Percentiles rank a stretch among this genome's conserved stretches.
Evolutionary conservation across 345 rosid genomes (phyloP).

Genomic region (Atalantia buxifolia): DNA sequence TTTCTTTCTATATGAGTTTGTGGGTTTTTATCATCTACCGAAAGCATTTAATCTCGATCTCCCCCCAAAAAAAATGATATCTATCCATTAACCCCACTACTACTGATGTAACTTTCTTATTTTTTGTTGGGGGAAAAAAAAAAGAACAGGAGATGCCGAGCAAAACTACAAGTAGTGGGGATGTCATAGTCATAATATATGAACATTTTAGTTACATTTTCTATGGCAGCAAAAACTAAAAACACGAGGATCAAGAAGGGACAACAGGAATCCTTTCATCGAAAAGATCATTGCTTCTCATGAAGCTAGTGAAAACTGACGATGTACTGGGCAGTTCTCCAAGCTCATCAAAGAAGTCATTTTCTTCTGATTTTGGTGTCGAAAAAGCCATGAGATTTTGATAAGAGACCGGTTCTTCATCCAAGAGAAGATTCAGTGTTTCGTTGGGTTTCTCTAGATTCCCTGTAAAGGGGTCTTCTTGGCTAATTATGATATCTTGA

Average conservation of each 20-base stretch:
- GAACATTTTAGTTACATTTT: conserved; percentile 22
- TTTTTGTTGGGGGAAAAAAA: conserved; percentile 3
- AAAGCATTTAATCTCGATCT: conserved; percentile 20
- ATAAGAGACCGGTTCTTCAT: conserved; percentile 46
- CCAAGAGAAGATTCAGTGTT: conserved; percentile 30
- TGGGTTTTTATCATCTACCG: conserved; percentile 4
- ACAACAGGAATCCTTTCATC: conserved; percentile 61
- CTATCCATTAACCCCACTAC: not conserved
- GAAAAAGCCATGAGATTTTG: conserved; percentile 22
- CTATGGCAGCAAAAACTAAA: conserved; percentile 12
- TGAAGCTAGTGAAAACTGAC: conserved; percentile 44
- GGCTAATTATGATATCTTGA: conserved; percentile 33
- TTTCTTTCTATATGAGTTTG: not conserved
- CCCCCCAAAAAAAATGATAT: conserved; percentile 3
- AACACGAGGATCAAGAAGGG: conserved; percentile 43
- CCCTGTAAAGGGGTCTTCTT: conserved; percentile 33
- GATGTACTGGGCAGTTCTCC: conserved; percentile 52
- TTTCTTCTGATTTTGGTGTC: conserved; percentile 40
- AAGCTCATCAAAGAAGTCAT: conserved; percentile 73
- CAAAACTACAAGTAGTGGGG: conserved; percentile 2
- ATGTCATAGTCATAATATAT: conserved; percentile 12
- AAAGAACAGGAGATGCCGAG: not conserved
- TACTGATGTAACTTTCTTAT: conserved; percentile 10
- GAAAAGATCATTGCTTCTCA: conserved; percentile 35
- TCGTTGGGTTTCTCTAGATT: conserved; percentile 11